Evolutionary conservation across 768 basidiomycete genomes (phyloP).

Genomic region (Leccinum arenicola): DNA sequence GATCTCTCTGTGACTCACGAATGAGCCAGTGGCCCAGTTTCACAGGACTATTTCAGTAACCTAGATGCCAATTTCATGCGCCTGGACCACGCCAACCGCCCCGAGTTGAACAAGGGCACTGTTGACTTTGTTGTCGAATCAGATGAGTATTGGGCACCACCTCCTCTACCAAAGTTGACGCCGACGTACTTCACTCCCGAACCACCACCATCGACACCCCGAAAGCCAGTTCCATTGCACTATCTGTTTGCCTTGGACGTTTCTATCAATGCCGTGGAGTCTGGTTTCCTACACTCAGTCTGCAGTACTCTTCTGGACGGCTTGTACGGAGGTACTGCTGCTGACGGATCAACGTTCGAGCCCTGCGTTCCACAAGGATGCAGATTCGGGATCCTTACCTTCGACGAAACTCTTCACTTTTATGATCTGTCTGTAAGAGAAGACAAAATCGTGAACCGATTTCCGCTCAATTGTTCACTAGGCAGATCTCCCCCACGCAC

Average conservation of each 20-base stretch:
- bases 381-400: slow-evolving; percentile 79
- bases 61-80: slow-evolving; percentile 76
- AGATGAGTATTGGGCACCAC: slow-evolving; percentile 81
- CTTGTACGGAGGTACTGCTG: slow-evolving; percentile 55
- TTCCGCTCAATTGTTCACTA: slow-evolving; percentile 26
- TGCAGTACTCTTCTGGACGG: slow-evolving; percentile 60
- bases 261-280: slow-evolving; percentile 59
- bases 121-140: slow-evolving; percentile 81
- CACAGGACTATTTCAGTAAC: slow-evolving; percentile 79
- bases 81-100: slow-evolving; percentile 76
- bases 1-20: slow-evolving; percentile 1
- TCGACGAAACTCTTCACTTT: slow-evolving; percentile 79
- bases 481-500: slow-evolving; percentile 47
- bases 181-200: slow-evolving; percentile 53
- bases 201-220: slow-evolving; percentile 43
- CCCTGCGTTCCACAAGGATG: slow-evolving; percentile 53
- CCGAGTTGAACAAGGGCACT: slow-evolving; percentile 88
- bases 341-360: slow-evolving; percentile 41
- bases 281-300: slow-evolving; percentile 67
- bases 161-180: slow-evolving; percentile 53
- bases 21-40: slow-evolving; percentile 45
- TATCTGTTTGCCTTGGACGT: slow-evolving; percentile 90
- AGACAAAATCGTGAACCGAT: slow-evolving; percentile 5
- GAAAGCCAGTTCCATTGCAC: slow-evolving; percentile 62
- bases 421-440: slow-evolving; percentile 79